Evolutionary conservation across 73 alveolate genomes (phyloP).

Genomic region (Uronychia setigera): DNA sequence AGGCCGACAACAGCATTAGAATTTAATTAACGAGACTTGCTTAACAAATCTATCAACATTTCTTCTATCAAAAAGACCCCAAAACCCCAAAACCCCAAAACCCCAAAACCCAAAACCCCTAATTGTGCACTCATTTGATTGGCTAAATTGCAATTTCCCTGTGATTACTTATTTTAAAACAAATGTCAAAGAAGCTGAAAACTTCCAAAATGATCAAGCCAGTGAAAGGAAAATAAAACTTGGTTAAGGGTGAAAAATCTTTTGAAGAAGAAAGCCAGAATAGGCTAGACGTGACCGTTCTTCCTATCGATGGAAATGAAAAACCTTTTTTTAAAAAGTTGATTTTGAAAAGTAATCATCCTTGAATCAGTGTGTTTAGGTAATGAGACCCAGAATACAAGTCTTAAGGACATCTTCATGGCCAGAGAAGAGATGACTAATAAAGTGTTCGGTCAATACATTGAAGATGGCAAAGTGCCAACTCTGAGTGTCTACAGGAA

Average conservation of each 20-base stretch:
- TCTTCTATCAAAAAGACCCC: too few species aligned
- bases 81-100: too few species aligned
- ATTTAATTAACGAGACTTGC: too few species aligned
- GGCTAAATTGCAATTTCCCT: too few species aligned
- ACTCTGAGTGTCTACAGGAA: slow-evolving; percentile 9
- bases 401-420: background rate
- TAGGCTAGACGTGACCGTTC: slow-evolving; percentile 9
- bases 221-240: background rate
- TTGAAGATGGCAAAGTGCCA: background rate
- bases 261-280: background rate
- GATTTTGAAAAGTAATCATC: background rate
- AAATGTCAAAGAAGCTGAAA: too few species aligned
- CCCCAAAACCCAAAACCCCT: too few species aligned
- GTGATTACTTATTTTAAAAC: too few species aligned
- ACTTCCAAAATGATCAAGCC: background rate
- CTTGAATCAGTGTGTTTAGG: background rate
- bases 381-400: background rate
- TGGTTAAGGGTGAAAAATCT: background rate
- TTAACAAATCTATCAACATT: too few species aligned
- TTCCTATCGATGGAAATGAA: slow-evolving; percentile 1
- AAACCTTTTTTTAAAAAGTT: background rate
- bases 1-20: too few species aligned
- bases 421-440: background rate
- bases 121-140: too few species aligned
- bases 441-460: background rate